phyloP scores from a whole-genome alignment of 306 rosid species.

The Myrica gale region DNA sequence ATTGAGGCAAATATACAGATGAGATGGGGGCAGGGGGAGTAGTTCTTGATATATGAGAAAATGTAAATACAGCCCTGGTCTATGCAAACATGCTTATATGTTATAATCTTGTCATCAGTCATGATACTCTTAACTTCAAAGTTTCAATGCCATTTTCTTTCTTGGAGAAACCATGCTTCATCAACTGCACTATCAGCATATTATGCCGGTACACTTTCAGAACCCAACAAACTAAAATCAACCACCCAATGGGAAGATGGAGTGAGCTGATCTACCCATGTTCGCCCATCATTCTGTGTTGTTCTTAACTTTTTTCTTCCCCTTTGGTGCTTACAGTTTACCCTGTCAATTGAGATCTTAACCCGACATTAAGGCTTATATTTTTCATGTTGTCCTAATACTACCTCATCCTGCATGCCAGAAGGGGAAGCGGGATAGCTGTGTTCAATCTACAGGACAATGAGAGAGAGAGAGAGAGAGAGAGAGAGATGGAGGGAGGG shows the following conservation, averaged over 20 bases:
- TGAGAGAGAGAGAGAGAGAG: background rate
- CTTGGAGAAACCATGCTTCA: slow-evolving; percentile 4
- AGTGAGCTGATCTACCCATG: background rate
- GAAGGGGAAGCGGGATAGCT: background rate
- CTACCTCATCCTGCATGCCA: background rate
- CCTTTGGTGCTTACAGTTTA: background rate
- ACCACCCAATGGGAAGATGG: slow-evolving; percentile 16
- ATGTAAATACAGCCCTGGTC: slow-evolving; percentile 7
- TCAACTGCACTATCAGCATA: slow-evolving; percentile 11
- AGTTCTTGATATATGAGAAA: background rate
- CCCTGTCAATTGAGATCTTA: slow-evolving; percentile 14
- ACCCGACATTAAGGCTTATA: background rate
- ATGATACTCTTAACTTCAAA: slow-evolving; percentile 16
- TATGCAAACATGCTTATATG: background rate
- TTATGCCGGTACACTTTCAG: slow-evolving; percentile 7
- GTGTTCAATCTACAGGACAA: background rate
- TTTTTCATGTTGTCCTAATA: background rate
- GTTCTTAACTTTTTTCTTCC: background rate
- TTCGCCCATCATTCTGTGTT: background rate
- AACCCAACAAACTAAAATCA: slow-evolving; percentile 19
- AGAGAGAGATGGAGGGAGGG: no score
- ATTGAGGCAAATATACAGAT: slow-evolving; percentile 17
- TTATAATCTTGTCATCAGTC: slow-evolving; percentile 4
- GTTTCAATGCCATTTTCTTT: background rate
- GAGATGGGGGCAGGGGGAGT: no score